Evolutionary conservation across 495 filamentous ascomycete genomes (phyloP).

Genomic region (Aspergillus taichungensis): DNA sequence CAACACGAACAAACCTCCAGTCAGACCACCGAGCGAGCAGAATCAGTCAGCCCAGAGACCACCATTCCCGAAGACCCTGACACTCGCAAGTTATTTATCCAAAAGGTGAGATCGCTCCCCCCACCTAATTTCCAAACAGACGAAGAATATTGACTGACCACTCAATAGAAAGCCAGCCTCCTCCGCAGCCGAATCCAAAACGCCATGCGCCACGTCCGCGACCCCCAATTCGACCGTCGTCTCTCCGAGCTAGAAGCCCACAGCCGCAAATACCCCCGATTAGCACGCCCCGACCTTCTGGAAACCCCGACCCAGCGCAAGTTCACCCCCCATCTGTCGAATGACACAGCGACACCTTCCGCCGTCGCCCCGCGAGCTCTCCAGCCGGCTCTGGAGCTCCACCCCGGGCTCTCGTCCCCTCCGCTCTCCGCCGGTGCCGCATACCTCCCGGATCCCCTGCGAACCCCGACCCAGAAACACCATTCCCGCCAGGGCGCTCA

Average conservation of each 20-base stretch:
- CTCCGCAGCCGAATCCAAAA: slow-evolving; percentile 35
- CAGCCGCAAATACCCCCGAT: slow-evolving; percentile 31
- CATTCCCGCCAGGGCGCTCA: slow-evolving; percentile 10
- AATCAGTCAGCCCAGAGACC: slow-evolving; percentile 3
- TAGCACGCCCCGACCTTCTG: slow-evolving; percentile 19
- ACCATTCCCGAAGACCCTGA: slow-evolving; percentile 26
- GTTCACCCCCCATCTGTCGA: slow-evolving; percentile 12
- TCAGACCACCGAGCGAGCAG: slow-evolving; percentile 12
- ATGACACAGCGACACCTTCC: slow-evolving; percentile 7
- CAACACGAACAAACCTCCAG: slow-evolving; percentile 2
- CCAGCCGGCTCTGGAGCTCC: slow-evolving; percentile 13
- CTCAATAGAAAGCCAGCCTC: slow-evolving; percentile 34
- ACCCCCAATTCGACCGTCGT: slow-evolving; percentile 37
- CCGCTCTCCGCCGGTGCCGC: slow-evolving; percentile 4
- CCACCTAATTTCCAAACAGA: slow-evolving; percentile 2
- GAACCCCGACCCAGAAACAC: slow-evolving; percentile 18
- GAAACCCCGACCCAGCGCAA: slow-evolving; percentile 10
- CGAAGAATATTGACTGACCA: background rate
- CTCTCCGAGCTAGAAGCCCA: slow-evolving; percentile 37
- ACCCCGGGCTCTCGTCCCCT: slow-evolving; percentile 10
- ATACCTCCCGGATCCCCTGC: slow-evolving; percentile 14
- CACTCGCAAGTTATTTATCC: slow-evolving; percentile 36
- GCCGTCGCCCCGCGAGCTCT: slow-evolving; percentile 3
- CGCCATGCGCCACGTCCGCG: slow-evolving; percentile 35
- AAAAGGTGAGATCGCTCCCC: slow-evolving; percentile 23